These are phyloP conservation scores for Scheffersomyces insectosa DNA, from an alignment of 1,139 yeast species.

Conservation along the genomic window DNA sequence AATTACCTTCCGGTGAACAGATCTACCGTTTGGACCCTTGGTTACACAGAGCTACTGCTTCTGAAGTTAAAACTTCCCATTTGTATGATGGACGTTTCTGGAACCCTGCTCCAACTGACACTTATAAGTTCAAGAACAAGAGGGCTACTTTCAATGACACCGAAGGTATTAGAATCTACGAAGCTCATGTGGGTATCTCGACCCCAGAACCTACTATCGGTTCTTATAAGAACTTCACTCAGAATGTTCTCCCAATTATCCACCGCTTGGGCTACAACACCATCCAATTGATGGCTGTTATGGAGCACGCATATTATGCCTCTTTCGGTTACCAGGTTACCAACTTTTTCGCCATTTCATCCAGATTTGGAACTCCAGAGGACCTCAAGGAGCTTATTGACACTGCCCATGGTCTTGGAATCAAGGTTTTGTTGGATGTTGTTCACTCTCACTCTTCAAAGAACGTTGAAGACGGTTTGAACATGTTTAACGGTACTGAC, in stretches of 20 bases:
- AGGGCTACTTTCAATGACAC: constrained; percentile 52
- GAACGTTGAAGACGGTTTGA: constrained; percentile 90
- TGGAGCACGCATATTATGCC: constrained; percentile 99
- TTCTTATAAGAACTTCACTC: constrained; percentile 80
- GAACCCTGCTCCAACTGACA: constrained; percentile 61
- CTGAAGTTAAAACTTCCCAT: constrained; percentile 27
- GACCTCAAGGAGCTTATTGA: constrained; percentile 89
- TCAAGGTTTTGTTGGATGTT: constrained; percentile 83
- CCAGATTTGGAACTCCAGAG: constrained; percentile 93
- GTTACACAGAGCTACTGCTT: constrained; percentile 80
- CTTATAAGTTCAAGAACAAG: constrained; percentile 61
- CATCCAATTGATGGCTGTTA: constrained; percentile 93
- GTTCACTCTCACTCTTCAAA: constrained; percentile 97
- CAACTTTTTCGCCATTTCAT: constrained; percentile 84
- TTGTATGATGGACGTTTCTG: constrained; percentile 87
- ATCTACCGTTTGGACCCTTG: constrained; percentile 88
- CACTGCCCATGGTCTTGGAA: constrained; percentile 86
- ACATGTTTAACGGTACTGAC: constrained; percentile 93
- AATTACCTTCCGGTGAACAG: constrained; percentile 64
- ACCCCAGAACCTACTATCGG: constrained; percentile 87
- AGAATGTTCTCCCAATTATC: constrained; percentile 79
- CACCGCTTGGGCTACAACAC: constrained; percentile 86
- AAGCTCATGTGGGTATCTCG: constrained; percentile 95
- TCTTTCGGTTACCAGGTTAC: constrained; percentile 97
- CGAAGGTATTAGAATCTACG: constrained; percentile 74